Conservation (phyloP, 192 early-diverging fungal species). For the Gigaspora rosea region DNA sequence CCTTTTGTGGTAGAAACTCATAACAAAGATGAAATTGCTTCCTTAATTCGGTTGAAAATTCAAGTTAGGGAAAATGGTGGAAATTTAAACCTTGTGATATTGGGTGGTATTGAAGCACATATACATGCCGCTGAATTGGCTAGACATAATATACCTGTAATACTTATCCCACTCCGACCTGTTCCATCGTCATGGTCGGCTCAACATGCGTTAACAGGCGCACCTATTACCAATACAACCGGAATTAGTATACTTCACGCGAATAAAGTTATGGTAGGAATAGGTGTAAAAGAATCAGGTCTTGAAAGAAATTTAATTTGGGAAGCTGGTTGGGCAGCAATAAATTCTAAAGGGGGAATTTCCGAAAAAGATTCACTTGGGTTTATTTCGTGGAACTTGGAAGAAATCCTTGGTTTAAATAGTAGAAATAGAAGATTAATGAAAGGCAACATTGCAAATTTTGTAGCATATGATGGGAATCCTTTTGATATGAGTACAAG, state of each 20-base stretch:
- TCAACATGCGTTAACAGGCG: constrained; percentile 59
- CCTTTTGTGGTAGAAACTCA: constrained; percentile 50
- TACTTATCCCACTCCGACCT: constrained; percentile 65
- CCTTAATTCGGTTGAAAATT: constrained; percentile 62
- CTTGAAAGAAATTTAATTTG: constrained; percentile 67
- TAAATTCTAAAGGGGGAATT: constrained; percentile 44
- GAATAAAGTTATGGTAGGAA: constrained; percentile 62
- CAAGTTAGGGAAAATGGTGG: constrained; percentile 42
- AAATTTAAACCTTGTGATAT: constrained; percentile 49
- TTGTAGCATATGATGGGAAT: constrained; percentile 65
- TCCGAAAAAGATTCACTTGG: constrained; percentile 66
- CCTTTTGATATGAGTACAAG: constrained; percentile 64
- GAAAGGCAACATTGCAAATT: constrained; percentile 33
- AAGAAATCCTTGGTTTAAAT: constrained; percentile 62
- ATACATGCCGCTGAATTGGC: constrained; percentile 61
- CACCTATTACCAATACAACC: constrained; percentile 52
- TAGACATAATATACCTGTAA: constrained; percentile 57
- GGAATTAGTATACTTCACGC: constrained; percentile 54
- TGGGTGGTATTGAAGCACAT: constrained; percentile 71
- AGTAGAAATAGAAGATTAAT: constrained; percentile 29
- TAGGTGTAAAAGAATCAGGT: constrained; percentile 55
- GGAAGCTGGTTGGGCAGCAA: constrained; percentile 74
- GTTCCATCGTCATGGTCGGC: constrained; percentile 62
- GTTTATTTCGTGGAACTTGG: constrained; percentile 70
- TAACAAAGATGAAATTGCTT: constrained; percentile 68